Conservation (phyloP, 352 stramenopile genomes). For the Aphanomyces invadans region DNA sequence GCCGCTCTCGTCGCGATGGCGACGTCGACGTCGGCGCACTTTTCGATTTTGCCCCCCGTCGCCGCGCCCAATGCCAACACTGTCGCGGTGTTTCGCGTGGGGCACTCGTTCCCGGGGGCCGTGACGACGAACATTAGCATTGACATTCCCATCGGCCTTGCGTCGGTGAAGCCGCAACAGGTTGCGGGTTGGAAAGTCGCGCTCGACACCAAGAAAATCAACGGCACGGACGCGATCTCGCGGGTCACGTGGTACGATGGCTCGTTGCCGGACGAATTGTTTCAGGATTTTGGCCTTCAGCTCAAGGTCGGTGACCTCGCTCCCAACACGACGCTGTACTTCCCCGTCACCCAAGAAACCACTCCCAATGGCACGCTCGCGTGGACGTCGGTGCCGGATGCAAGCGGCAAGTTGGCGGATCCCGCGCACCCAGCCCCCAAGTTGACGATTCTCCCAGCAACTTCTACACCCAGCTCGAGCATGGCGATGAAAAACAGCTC, state of each 20-base stretch:
- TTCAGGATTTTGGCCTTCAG: constrained; percentile 19
- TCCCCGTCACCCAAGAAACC: constrained; percentile 12
- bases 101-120: constrained; percentile 1
- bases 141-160: not conserved
- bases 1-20: no score
- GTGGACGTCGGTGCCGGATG: constrained; percentile 17
- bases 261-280: constrained; percentile 8
- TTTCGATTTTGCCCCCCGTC: not conserved
- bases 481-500: constrained; percentile 31
- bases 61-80: constrained; percentile 1
- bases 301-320: constrained; percentile 11
- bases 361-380: constrained; percentile 14
- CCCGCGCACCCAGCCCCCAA: constrained; percentile 17
- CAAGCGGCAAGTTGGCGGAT: constrained; percentile 11
- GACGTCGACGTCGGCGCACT: constrained; percentile 10
- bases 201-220: not conserved
- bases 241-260: constrained; percentile 19
- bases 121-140: constrained; percentile 19
- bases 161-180: not conserved
- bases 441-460: constrained; percentile 22
- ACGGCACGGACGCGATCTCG: not conserved
- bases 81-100: not conserved
- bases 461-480: constrained; percentile 32
- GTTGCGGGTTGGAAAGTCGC: constrained; percentile 21
- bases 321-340: constrained; percentile 12